Evolutionary conservation across 2,329 filamentous ascomycete genomes (phyloP), one percentile per base, ranked within the genome.

Genomic region (Trichoderma asperellum): DNA sequence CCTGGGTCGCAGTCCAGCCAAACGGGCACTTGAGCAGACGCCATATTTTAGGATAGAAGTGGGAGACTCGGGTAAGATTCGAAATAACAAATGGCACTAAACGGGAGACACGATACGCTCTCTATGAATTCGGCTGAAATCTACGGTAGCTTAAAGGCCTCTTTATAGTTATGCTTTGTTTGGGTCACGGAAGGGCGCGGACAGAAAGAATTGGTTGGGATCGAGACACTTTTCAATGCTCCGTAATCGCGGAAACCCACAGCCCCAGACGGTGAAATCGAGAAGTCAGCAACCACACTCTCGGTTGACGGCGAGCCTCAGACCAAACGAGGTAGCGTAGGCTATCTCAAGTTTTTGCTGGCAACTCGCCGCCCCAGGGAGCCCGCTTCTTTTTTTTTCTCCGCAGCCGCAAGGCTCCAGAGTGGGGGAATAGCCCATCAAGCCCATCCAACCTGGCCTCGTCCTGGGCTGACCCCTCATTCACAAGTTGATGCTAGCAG

Each of bases 1-100:
- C 87, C 87, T 14, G 87, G 87, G 75, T 89, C 87, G 73, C 87
- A 89, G 76, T 89, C 87, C 72, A 89, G 79, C 87, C 86, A 89
- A 70, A 89, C 79, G 21, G 87, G 86, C 47, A 88, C 78, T 70
- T 76, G 78, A 71, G 71, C 75, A 61, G 69, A 70, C 34, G 66
- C 60, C 69, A 68, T 68, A 6, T 18, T 18, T 56, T 11, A 21
- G 5, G 32, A n/a, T 49, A 8, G 2, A 21, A 24, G 35, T 55
- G 47, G 6, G 34, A n/a, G 27, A 43, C 1, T 43, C 16, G 37
- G 1, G 35, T 6, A 47, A 37, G 24, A 12, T 3, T 60, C 24
- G 27, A 12, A 32, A 56, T 35, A 35, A 18, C 18, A 67, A 55
- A 34, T 32, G 49, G 35, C 35, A 56, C 24, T 35, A 34, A 57